Evolutionary conservation across 805 yeast species (phyloP), one percentile per base, ranked within the genome.

Genomic region (Zygotorulaspora chibaensis): DNA sequence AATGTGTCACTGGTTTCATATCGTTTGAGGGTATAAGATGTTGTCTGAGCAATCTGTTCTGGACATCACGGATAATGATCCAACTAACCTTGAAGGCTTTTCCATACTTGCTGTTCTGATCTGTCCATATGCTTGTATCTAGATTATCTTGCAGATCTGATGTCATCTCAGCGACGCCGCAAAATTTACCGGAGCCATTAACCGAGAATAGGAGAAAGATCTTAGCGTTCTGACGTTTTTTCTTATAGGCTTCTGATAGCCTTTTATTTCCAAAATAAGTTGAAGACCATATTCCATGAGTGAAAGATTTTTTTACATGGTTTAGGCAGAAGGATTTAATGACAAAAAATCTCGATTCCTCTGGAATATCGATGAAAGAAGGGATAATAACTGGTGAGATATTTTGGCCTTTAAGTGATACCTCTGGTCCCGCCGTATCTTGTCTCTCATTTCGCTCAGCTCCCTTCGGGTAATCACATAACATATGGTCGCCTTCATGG

Each of bases 141-240:
- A 67, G 58, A 45, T 56, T 51, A 17, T 52, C 53, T 55, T 29
- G 57, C 50, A 53, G 54, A 52, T 47, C 53, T 1, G 70, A 63
- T 1, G 55, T 62, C 83, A 81, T 77, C 53, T 77, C 77, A 7
- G 80, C 79, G 13, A 79, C 68, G 0, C 83, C 84, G 59, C 81
- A 77, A 53, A 79, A 79, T 47, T 69, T 72, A 0, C 83, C 82
- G 11, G 80, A 74, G 2, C 72, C 71, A 55, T 80, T 80, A 1
- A 79, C 83, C 53, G 80, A 79, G 54, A 79, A 80, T 52, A 80
- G 73, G 20, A 81, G 60, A 51, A 68, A 75, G 0, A 81, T 59
- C 40, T 71, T 69, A 9, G 62, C 58, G 2, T 52, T 40, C 25
- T 42, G 26, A 16, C 47, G 35, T 40, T 56, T 30, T 16, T 25